Conservation (phyloP, 192 early-diverging fungal genomes). For the Anaeromyces robustus region DNA sequence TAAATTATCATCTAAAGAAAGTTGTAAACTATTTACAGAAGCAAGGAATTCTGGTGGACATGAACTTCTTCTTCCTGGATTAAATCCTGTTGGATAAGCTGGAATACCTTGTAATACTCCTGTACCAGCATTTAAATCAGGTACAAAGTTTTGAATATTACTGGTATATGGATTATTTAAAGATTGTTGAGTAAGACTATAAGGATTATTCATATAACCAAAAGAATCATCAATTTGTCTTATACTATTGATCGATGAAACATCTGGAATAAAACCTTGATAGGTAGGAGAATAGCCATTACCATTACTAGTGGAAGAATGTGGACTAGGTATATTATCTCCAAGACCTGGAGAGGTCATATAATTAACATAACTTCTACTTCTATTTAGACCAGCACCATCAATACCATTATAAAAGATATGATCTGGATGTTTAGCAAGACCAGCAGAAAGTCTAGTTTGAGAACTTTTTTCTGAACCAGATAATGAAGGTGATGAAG, state of each 20-base stretch:
- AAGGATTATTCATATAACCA: not conserved
- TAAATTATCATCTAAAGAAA: not conserved
- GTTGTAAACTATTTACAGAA: not conserved
- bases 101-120: not conserved
- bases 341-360: not conserved
- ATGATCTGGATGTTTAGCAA: not conserved
- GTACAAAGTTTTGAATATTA: not conserved
- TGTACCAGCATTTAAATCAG: not conserved
- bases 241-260: not conserved
- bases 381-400: not conserved
- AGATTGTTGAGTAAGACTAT: not conserved
- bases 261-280: not conserved
- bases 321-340: not conserved
- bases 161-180: not conserved
- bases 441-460: not conserved
- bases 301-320: not conserved
- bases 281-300: not conserved
- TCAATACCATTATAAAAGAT: not conserved
- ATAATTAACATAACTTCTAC: not conserved
- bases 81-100: not conserved
- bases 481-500: not conserved
- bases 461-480: not conserved
- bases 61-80: not conserved
- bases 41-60: not conserved
- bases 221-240: not conserved